These are phyloP conservation scores for Aspergillus indologenus DNA, from an alignment of 495 filamentous ascomycete genomes.

Conservation along the genomic window DNA sequence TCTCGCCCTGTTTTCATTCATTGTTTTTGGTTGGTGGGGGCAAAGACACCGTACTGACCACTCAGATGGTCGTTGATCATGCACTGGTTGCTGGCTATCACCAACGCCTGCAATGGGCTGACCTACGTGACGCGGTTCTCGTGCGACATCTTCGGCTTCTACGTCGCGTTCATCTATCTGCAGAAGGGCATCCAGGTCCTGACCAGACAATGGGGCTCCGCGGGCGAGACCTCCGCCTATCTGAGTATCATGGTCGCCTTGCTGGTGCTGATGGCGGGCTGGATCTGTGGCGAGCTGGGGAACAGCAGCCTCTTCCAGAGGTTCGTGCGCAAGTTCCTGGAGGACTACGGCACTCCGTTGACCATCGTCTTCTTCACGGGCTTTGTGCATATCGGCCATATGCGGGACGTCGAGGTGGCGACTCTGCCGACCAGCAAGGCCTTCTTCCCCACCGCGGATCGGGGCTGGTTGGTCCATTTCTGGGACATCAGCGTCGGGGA, in stretches of 20 bases:
- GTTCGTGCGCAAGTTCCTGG: slow-evolving; percentile 70
- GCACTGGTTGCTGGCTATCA: slow-evolving; percentile 75
- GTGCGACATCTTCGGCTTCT: slow-evolving; percentile 86
- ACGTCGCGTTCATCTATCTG: slow-evolving; percentile 82
- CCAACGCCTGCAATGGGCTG: slow-evolving; percentile 76
- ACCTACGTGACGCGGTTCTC: slow-evolving; percentile 81
- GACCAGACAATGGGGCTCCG: slow-evolving; percentile 54
- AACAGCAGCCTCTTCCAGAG: slow-evolving; percentile 67
- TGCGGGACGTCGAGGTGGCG: slow-evolving; percentile 61
- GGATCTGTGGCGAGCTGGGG: slow-evolving; percentile 67
- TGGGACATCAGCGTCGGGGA: slow-evolving; percentile 76
- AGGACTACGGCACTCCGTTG: slow-evolving; percentile 80
- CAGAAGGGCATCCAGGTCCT: slow-evolving; percentile 83
- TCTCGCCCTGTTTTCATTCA: slow-evolving; percentile 3
- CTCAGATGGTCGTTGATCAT: slow-evolving; percentile 71
- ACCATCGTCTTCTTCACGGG: slow-evolving; percentile 86
- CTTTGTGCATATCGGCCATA: slow-evolving; percentile 80
- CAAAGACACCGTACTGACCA: slow-evolving; percentile 7
- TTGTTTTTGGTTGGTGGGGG: not conserved
- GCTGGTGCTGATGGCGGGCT: slow-evolving; percentile 69
- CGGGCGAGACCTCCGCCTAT: slow-evolving; percentile 62
- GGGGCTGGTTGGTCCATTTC: slow-evolving; percentile 82
- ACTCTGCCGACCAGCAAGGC: slow-evolving; percentile 69
- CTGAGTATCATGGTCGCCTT: slow-evolving; percentile 71
- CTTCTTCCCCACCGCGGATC: slow-evolving; percentile 77